Percentiles rank a stretch among this genome's conserved stretches.
Conservation (phyloP, 1,284 basidiomycete genomes). For the Cryptococcus jaspeensis region DNA sequence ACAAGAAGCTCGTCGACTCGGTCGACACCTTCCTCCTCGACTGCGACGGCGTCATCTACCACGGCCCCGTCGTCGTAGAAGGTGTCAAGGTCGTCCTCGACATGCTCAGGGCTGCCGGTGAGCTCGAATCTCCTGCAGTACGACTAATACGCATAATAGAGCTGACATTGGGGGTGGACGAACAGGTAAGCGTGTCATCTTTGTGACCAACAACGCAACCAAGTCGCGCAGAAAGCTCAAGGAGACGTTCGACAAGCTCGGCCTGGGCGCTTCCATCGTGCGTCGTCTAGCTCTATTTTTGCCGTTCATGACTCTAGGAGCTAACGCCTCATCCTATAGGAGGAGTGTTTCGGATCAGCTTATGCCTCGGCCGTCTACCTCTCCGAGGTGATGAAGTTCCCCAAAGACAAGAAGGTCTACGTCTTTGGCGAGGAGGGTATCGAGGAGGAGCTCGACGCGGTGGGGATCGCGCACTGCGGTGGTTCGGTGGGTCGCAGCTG, state of each 20-base stretch:
- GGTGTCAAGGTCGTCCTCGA: conserved; percentile 72
- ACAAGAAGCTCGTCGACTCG: conserved; percentile 58
- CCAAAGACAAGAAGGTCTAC: conserved; percentile 90
- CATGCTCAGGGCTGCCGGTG: conserved; percentile 57
- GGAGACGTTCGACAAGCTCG: conserved; percentile 84
- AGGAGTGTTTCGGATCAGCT: conserved; percentile 94
- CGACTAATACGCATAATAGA: too few species aligned
- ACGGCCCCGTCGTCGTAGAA: conserved; percentile 75
- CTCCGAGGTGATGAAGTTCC: conserved; percentile 81
- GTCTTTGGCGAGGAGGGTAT: conserved; percentile 90
- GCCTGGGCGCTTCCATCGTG: conserved; percentile 47
- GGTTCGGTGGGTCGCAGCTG: conserved; percentile 68
- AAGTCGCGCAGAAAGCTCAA: conserved; percentile 86
- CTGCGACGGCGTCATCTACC: conserved; percentile 95
- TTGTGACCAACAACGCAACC: conserved; percentile 98
- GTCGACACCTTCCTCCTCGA: conserved; percentile 95
- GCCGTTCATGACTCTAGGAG: too few species aligned
- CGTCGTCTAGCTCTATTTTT: background rate
- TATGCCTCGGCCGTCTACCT: conserved; percentile 92
- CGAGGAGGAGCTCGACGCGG: conserved; percentile 84
- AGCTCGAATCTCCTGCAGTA: too few species aligned
- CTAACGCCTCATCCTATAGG: conserved; percentile 54
- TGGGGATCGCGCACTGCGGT: conserved; percentile 76
- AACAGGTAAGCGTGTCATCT: conserved; percentile 85
- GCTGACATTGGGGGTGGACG: too few species aligned